These are phyloP conservation scores for Aaosphaeria pasadenensis DNA, from an alignment of 2,329 filamentous ascomycete species.

Conservation along the genomic window DNA sequence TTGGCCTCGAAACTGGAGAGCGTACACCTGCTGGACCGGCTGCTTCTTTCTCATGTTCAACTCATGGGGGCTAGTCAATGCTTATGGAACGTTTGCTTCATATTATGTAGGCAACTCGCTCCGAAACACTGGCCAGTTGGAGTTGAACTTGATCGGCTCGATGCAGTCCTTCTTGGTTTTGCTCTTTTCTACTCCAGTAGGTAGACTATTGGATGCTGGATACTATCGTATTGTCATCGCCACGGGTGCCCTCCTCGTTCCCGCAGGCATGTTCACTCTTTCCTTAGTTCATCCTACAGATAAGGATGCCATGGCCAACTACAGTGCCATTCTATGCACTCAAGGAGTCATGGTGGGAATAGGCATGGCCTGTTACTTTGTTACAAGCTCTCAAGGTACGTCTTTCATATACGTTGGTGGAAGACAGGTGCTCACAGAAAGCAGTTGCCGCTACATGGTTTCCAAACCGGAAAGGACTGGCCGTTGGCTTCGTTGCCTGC, in stretches of 20 bases:
- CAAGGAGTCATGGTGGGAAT: constrained; percentile 48
- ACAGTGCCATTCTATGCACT: constrained; percentile 44
- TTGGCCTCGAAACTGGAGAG: constrained; percentile 46
- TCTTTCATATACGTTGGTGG: constrained; percentile 1
- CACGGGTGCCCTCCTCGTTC: constrained; percentile 42
- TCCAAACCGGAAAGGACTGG: constrained; percentile 44
- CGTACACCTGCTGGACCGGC: constrained; percentile 44
- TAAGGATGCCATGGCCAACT: constrained; percentile 35
- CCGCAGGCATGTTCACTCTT: constrained; percentile 45
- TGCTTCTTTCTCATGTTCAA: constrained; percentile 54
- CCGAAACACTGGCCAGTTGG: constrained; percentile 36
- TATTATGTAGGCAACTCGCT: constrained; percentile 49
- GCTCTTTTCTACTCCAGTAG: constrained; percentile 44
- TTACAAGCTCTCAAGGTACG: constrained; percentile 50
- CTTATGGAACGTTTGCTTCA: constrained; percentile 50
- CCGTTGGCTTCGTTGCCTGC: constrained; percentile 50
- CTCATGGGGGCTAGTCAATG: constrained; percentile 48
- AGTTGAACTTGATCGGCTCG: constrained; percentile 48
- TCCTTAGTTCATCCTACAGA: constrained; percentile 41
- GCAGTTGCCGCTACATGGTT: constrained; percentile 52
- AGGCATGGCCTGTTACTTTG: constrained; percentile 54
- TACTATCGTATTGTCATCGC: constrained; percentile 40
- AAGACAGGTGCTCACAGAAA: constrained; percentile 6
- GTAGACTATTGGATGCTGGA: constrained; percentile 49
- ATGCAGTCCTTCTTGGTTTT: constrained; percentile 49